Evolutionary conservation across 2,329 filamentous ascomycete species (phyloP), one percentile per base, ranked within the genome.

Genomic region (Stagonosporopsis cucurbitacearum): DNA sequence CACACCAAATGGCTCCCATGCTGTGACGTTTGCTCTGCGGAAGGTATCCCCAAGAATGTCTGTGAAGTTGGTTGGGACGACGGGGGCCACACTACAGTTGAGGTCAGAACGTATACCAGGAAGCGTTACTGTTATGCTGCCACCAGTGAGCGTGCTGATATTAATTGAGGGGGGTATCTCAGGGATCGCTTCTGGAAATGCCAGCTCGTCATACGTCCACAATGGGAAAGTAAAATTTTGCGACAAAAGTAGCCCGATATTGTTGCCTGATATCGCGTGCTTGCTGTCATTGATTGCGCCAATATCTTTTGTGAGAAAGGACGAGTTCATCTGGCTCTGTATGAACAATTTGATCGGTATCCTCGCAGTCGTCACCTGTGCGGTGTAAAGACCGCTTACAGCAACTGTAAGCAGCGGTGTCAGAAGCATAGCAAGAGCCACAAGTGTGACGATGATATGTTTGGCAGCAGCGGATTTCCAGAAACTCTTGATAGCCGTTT

Each of bases 41-140:
- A 6, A 5, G 2, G 2, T 11, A n/a, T 4, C 28, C 1, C 33
- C 44, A 36, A 26, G 6, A 11, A n/a, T 47, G 17, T 47, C 44
- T 6, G 33, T 28, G 9, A 47, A 47, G 15, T 47, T 47, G 1
- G 33, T 39, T 20, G 44, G 44, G 6, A 47, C 44, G n/a, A 17
- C 37, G 2, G 33, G 4, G 20, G 33, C 44, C 15, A 47, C n/a
- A 8, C 8, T 30, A 17, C 44, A 47, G 6, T 28, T 26, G 6
- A 47, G 44, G 19, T 47, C 44, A n/a, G 44, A 47, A 12, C 44
- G 44, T 13, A 47, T 28, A 20, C 33, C 44, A n/a, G 44, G 44
- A 19, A 47, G 33, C 2, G 11, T 30, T 17, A 30, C 44, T 13
- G 44, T 47, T 25, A 47, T 25, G n/a, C 39, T 39, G 8, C 44